Evolutionary conservation across 371 early-diverging fungal species (phyloP).

Genomic region (Parasitella parasitica): DNA sequence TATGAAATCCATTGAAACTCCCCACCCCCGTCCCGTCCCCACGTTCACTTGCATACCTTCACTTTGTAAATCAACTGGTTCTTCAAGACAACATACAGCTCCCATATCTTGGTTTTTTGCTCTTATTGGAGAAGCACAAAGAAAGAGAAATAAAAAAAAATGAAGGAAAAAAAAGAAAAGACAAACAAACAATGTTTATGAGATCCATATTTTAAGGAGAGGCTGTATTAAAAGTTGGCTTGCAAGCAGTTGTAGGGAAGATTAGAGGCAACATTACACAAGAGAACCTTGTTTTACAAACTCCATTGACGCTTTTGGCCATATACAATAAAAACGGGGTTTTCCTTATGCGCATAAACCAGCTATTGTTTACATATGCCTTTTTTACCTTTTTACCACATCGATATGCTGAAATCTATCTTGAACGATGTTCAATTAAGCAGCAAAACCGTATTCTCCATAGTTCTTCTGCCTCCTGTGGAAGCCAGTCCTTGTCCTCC

Average conservation of each 20-base stretch:
- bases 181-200: background rate
- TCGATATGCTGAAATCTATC: conserved; percentile 8
- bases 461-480: conserved; percentile 33
- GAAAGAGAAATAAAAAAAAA: background rate
- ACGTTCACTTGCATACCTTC: conserved; percentile 32
- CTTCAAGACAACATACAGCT: conserved; percentile 42
- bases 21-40: background rate
- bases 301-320: background rate
- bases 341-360: background rate
- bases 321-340: background rate
- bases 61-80: conserved; percentile 33
- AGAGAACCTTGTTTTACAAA: background rate
- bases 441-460: conserved; percentile 7
- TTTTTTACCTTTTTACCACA: background rate
- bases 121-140: background rate
- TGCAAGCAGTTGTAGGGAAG: background rate
- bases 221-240: background rate
- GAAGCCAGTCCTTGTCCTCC: background rate
- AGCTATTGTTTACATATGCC: background rate
- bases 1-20: background rate
- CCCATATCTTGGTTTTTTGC: conserved; percentile 24
- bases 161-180: background rate
- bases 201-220: background rate
- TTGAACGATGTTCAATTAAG: conserved; percentile 9
- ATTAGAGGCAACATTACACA: background rate